These are phyloP conservation scores for Pseudocohnilembus persalinus DNA, from an alignment of 169 alveolate genomes.

Conservation along the genomic window DNA sequence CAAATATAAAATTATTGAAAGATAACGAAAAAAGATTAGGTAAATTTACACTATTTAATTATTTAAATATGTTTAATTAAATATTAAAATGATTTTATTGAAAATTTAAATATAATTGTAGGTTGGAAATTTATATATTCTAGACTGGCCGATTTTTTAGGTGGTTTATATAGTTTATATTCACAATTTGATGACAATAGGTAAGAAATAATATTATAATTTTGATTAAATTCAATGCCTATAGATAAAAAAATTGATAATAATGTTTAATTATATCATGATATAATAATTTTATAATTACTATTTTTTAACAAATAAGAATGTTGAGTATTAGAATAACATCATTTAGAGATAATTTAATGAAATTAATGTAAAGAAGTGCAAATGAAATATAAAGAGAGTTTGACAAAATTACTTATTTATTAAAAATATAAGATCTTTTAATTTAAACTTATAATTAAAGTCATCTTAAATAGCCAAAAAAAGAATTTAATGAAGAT, in stretches of 20 bases:
- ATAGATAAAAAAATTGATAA: too few species aligned
- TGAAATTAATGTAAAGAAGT: conserved; percentile 35
- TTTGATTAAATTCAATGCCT: too few species aligned
- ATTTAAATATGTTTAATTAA: too few species aligned
- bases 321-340: conserved; percentile 34
- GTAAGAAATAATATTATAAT: too few species aligned
- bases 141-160: conserved; percentile 31
- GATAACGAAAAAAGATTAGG: conserved; percentile 29
- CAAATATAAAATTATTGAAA: conserved; percentile 33
- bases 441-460: conserved; percentile 10
- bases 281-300: too few species aligned
- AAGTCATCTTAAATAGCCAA: conserved; percentile 2
- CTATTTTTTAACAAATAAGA: background rate
- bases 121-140: background rate
- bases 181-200: conserved; percentile 35
- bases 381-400: conserved; percentile 38
- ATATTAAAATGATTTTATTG: too few species aligned
- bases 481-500: conserved; percentile 39
- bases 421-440: conserved; percentile 27
- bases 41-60: too few species aligned
- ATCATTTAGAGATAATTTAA: conserved; percentile 17
- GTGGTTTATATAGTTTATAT: conserved; percentile 33
- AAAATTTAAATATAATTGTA: too few species aligned
- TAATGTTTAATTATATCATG: too few species aligned
- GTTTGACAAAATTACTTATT: conserved; percentile 27